Evolutionary conservation across 176 grass and related monocot species (phyloP), one percentile per base, ranked within the genome.

Genomic region (Zoysia pacifica): DNA sequence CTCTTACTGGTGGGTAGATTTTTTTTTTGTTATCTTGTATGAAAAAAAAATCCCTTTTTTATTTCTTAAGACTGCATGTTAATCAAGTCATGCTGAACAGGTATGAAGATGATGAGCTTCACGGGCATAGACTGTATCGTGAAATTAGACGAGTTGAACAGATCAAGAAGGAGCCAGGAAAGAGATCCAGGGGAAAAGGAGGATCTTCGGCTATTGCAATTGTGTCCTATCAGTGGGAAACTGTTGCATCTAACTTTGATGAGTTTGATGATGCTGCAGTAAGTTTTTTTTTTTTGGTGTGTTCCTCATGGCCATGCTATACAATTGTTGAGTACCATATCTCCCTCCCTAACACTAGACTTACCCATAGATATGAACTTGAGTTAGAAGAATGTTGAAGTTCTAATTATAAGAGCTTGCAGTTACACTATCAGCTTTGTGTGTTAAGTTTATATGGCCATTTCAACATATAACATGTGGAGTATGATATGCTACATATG

Each of bases 81-180:
- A 73, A 28, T 74, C 40, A 83, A 75, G 45, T 74, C 44, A 70
- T 81, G 58, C 48, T 19, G 68, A 69, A 84, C 75, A 99, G 97
- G 97, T 99, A 99, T n/a, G 97, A 99, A 89, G 97, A 99, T 82
- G 97, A 99, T 82, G 85, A 91, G 43, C 52, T 93, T 86, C 69
- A 96, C n/a, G 97, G 97, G n/a, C 97, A 99, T 88, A 82, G 93
- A 80, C 80, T 99, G 51, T 99, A 96, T 81, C 90, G 97, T 54
- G 97, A 96, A 86, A 99, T 96, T 84, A 95, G 97, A 78, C 87
- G 77, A 70, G 90, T 96, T 15, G 97, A 99, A 53, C 82, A 85
- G 52, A n/a, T 80, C 19, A 83, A 91, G 77, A 89, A 85, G 69
- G 91, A 94, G 61, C 80, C 68, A 10, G 79, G 73, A 67, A 97